Evolutionary conservation across 2,329 filamentous ascomycete species (phyloP).

Genomic region (Phialophora expanda): DNA sequence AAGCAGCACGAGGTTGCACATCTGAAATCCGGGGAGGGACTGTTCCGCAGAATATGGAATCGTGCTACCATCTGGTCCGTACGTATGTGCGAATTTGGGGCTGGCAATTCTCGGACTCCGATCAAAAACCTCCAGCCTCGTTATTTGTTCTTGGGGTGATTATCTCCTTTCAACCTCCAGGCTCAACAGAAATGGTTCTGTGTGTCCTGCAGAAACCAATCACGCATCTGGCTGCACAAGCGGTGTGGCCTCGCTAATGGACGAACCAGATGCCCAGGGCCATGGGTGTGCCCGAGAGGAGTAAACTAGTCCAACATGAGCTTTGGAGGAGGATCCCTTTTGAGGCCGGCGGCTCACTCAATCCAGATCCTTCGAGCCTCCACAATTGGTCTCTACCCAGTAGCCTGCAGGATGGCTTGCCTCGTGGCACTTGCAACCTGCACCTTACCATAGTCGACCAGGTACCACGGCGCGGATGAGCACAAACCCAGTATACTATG

Average conservation of each 20-base stretch:
- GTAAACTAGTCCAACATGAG: conserved; percentile 16
- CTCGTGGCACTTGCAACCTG: conserved; percentile 18
- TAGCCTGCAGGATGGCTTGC: conserved; percentile 3
- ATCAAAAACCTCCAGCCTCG: neutral
- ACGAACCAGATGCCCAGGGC: conserved; percentile 17
- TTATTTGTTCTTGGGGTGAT: neutral
- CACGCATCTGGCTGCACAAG: neutral
- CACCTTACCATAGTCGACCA: conserved; percentile 11
- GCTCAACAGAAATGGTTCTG: neutral
- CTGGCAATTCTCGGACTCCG: neutral
- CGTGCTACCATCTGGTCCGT: too few relatives aligned
- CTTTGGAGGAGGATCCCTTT: conserved; percentile 8
- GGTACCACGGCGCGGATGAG: neutral
- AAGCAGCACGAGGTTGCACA: conserved; percentile 1
- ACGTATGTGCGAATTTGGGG: neutral
- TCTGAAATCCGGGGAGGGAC: neutral
- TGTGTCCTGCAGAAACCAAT: neutral
- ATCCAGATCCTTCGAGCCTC: conserved; percentile 23
- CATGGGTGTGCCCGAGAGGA: conserved; percentile 12
- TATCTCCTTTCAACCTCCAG: neutral
- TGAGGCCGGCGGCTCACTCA: conserved; percentile 1
- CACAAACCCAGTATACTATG: conserved; percentile 11
- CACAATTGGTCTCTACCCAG: conserved; percentile 9
- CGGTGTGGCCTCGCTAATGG: conserved; percentile 17
- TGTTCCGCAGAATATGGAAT: neutral